Base-by-base conservation (phyloP, 768 basidiomycete species). In the Leucocoprinus leucothites region DNA sequence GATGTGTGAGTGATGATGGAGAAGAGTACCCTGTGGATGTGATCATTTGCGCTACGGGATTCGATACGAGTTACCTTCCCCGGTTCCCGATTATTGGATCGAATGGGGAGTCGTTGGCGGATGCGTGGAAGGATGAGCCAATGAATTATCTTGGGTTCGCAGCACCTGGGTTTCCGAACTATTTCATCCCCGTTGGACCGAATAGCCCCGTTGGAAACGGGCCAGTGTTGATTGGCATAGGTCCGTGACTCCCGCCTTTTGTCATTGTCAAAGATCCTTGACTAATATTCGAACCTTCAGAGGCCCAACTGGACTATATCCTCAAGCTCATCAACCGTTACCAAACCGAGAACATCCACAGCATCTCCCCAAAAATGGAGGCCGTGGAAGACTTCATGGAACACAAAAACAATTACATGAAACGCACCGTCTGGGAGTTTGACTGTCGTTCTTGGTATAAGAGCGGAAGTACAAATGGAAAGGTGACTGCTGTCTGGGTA, bases 1-100 rank as follows among this genome's bases (percentile, higher is more conserved):
- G 72, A 11, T 64, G 62, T 47, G 35, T 71, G 14, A 58, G 60
- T 28, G 60, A 54, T 0, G 63, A 73, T 42, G 71, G 69, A 6
- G 54, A 58, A 46, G 69, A 71, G 48, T 61, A 69, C 41, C 57
- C 67, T 14, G 59, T 73, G n/a, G 72, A 73, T 50, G 63, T 69
- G 9, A 51, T 73, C 9, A 68, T 72, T 42, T 74, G 73, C 51
- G 73, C 72, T 18, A 74, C 73, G 14, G 73, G 73, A 1, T 72
- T 74, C 46, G 61, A 72, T 57, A 70, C 69, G 3, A 64, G 65
- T 1, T 72, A 63, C 54, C 63, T 57, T 51, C 71, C 72, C 18
- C 64, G 66, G 4, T 74, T 74, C 57, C 66, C 68, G 2, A 50
- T 73, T 7, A 60, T 69, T 21, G 72, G 72, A 0, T 38, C 48